Evolutionary conservation across 1,284 basidiomycete genomes (phyloP).

Genomic region (Porodaedalea pini): DNA sequence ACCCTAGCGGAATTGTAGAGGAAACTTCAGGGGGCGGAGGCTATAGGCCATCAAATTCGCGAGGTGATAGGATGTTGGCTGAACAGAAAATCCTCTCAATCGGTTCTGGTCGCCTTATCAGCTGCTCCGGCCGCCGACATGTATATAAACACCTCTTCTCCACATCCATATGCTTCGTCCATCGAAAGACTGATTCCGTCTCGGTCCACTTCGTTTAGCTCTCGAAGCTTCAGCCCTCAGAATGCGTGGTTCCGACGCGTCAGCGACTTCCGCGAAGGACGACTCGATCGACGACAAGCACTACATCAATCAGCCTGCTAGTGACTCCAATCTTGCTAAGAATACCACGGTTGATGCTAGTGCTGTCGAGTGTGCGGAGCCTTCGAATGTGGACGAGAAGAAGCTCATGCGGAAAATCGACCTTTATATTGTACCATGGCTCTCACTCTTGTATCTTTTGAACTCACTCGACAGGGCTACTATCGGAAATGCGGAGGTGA

Average conservation of each 20-base stretch:
- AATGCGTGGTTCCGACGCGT: background rate
- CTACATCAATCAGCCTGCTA: background rate
- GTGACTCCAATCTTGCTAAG: background rate
- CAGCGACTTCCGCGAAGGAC: background rate
- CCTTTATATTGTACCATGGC: constrained; percentile 51
- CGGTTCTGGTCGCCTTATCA: background rate
- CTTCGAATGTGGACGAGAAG: constrained; percentile 38
- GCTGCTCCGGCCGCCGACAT: background rate
- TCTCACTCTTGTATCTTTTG: constrained; percentile 58
- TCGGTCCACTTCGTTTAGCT: background rate
- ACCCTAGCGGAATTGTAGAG: background rate
- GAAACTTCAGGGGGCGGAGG: background rate
- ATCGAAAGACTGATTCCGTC: background rate
- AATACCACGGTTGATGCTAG: background rate
- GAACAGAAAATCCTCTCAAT: background rate
- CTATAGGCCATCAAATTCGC: background rate
- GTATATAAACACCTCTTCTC: background rate
- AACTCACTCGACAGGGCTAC: constrained; percentile 61
- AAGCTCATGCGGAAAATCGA: constrained; percentile 50
- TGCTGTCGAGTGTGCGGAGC: background rate
- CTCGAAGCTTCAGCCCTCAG: background rate
- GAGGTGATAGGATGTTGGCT: background rate
- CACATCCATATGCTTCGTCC: no score
- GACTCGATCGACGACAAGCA: background rate
- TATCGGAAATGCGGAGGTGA: constrained; percentile 58